These are phyloP conservation scores for Candida vartiovaarae DNA, from an alignment of 805 yeast genomes.

Conservation along the genomic window DNA sequence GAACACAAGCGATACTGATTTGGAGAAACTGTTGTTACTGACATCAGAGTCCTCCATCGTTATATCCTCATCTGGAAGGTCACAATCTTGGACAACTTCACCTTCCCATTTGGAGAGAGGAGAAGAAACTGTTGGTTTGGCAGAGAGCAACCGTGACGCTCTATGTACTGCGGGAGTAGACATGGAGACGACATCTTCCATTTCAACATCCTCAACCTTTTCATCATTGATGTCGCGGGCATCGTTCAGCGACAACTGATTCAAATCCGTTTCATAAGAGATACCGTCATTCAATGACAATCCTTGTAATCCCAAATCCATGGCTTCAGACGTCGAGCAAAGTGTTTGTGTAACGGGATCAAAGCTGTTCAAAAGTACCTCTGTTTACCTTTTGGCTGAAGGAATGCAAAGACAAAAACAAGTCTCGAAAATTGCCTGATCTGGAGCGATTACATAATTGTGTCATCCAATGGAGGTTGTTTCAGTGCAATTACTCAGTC, in stretches of 20 bases:
- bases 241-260: background rate
- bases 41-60: constrained; percentile 6
- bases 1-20: constrained; percentile 7
- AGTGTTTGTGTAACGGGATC: no score
- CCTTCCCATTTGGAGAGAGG: constrained; percentile 2
- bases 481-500: no score
- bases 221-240: background rate
- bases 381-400: no score
- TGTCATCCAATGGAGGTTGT: background rate
- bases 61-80: constrained; percentile 1
- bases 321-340: background rate
- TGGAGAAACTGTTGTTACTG: background rate
- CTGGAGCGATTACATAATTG: background rate
- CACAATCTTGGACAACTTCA: background rate
- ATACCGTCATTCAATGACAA: background rate
- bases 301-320: background rate
- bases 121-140: constrained; percentile 15
- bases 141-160: no score
- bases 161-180: constrained; percentile 2
- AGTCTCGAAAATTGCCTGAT: background rate
- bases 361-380: no score
- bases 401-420: background rate
- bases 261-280: background rate
- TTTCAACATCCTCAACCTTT: background rate
- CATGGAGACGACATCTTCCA: background rate